Evolutionary conservation across 129 eudicot species (phyloP).

Genomic region (Oenanthe sinensis): DNA sequence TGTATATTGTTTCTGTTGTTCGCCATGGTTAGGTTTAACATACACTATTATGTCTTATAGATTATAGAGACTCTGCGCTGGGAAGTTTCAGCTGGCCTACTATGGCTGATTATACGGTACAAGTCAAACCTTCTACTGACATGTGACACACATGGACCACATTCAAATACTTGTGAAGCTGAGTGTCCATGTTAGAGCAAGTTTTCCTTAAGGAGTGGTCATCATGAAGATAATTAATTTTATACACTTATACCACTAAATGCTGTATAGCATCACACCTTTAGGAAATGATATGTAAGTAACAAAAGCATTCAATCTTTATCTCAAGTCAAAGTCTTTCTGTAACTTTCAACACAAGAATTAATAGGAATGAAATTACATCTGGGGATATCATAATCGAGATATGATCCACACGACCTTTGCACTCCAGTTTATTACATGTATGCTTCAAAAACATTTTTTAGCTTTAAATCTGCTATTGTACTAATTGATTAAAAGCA

Average conservation of each 20-base stretch:
- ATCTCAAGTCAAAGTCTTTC: neutral
- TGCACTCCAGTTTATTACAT: neutral
- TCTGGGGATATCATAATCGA: neutral
- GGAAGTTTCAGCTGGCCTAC: neutral
- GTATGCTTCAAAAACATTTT: slow-evolving; percentile 3
- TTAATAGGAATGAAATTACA: neutral
- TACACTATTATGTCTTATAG: neutral
- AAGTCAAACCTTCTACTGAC: neutral
- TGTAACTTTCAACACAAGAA: no score
- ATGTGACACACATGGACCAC: neutral
- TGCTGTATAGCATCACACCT: neutral
- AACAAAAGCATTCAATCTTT: neutral
- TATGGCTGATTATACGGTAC: neutral
- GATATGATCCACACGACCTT: neutral
- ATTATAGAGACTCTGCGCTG: neutral
- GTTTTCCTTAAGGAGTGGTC: neutral
- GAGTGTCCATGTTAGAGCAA: neutral
- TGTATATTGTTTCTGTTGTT: neutral
- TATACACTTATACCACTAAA: neutral
- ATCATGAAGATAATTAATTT: neutral
- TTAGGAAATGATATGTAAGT: neutral
- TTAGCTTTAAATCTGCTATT: neutral
- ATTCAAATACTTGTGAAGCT: slow-evolving; percentile 1
- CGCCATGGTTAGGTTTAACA: neutral
- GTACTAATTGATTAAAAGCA: slow-evolving; percentile 12